Evolutionary conservation across 179 eudicot genomes (phyloP).

Genomic region (Heliamphora pulchella): DNA sequence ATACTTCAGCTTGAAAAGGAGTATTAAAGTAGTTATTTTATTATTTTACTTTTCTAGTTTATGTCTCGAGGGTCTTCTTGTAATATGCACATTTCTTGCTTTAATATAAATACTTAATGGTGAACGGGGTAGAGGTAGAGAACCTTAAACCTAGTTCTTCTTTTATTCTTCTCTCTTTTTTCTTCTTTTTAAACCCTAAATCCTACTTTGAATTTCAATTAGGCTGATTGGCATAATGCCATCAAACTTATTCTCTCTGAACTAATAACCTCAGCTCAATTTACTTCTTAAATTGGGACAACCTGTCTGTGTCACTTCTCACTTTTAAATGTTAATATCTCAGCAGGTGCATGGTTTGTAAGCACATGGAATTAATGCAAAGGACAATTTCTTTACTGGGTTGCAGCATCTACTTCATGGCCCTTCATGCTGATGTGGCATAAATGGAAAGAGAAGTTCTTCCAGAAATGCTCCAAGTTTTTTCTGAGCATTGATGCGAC

Average conservation of each 20-base stretch:
- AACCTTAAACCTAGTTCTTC: no score
- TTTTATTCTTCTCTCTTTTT: no score
- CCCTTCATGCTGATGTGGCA: conserved; percentile 31
- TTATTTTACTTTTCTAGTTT: no score
- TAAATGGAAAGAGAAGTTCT: conserved; percentile 50
- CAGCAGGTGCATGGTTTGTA: conserved; percentile 5
- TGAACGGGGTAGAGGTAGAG: no score
- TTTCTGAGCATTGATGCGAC: conserved; percentile 43
- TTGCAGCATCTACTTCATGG: conserved; percentile 27
- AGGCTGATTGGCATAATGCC: background rate
- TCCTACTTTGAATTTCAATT: no score
- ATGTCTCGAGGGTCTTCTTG: no score
- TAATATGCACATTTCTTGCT: no score
- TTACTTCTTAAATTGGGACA: background rate
- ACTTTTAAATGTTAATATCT: background rate
- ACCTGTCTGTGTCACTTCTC: background rate
- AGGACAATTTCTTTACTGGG: conserved; percentile 13
- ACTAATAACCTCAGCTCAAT: background rate
- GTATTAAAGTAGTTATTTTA: no score
- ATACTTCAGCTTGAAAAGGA: no score
- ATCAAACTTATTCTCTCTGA: background rate
- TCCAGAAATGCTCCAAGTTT: conserved; percentile 25
- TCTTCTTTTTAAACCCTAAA: no score
- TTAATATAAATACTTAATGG: no score
- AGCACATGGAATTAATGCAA: background rate